phyloP scores from a whole-genome alignment of 768 basidiomycete species.

The Lactifluus hygrophoroides region DNA sequence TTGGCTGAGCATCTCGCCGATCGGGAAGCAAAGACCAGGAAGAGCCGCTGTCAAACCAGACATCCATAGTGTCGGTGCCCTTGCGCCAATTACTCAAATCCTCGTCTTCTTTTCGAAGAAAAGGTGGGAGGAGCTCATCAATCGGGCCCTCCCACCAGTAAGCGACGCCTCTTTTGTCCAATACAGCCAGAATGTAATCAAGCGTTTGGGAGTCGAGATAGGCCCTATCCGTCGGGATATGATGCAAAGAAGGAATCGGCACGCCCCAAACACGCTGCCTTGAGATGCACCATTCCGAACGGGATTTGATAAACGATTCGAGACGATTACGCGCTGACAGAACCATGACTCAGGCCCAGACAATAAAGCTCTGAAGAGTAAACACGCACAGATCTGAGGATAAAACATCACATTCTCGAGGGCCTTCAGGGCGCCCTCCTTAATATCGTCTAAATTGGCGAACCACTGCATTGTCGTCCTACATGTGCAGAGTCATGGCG shows the following conservation, averaged over 20 bases:
- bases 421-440: conserved; percentile 60
- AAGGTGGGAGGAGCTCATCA: conserved; percentile 68
- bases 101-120: conserved; percentile 34
- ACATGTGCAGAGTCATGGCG: not conserved
- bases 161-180: conserved; percentile 63
- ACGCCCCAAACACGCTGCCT: conserved; percentile 97
- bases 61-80: conserved; percentile 94
- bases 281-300: conserved; percentile 99
- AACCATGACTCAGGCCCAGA: not conserved
- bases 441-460: conserved; percentile 81
- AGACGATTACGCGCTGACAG: conserved; percentile 75
- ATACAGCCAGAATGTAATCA: conserved; percentile 64
- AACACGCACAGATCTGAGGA: conserved; percentile 58
- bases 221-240: conserved; percentile 49
- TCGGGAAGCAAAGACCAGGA: conserved; percentile 76
- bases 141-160: conserved; percentile 91
- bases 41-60: conserved; percentile 97
- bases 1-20: conserved; percentile 29
- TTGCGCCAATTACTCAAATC: conserved; percentile 45
- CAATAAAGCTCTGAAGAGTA: not conserved
- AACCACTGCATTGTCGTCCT: conserved; percentile 98
- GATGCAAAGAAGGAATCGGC: conserved; percentile 84
- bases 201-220: conserved; percentile 59
- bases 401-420: conserved; percentile 66
- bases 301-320: conserved; percentile 73